Conservation (phyloP, 2,329 filamentous ascomycete species). For the Podosphaera fusca region DNA sequence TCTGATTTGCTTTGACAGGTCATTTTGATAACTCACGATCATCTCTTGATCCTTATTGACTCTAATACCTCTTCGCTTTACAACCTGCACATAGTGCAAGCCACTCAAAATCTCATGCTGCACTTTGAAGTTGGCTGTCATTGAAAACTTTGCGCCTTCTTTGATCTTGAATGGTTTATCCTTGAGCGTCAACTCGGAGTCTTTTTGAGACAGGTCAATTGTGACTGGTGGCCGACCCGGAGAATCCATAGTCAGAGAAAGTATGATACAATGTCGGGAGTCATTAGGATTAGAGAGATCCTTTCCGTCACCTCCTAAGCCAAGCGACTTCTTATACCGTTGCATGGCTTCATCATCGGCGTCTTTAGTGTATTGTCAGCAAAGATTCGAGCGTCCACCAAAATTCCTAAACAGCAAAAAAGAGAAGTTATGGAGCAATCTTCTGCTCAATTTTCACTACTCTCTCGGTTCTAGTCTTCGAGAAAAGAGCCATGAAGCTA, state of each 20-base stretch:
- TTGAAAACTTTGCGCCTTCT: constrained; percentile 80
- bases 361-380: constrained; percentile 9
- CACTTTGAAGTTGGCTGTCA: constrained; percentile 85
- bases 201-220: constrained; percentile 60
- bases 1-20: neutral
- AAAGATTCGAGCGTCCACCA: neutral
- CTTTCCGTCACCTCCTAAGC: constrained; percentile 48
- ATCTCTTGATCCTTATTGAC: constrained; percentile 93
- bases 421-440: too few relatives aligned
- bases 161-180: constrained; percentile 93
- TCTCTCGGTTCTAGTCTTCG: too few relatives aligned
- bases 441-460: too few relatives aligned
- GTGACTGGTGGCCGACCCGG: constrained; percentile 64
- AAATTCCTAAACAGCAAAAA: too few relatives aligned
- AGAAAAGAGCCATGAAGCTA: too few relatives aligned
- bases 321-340: constrained; percentile 92
- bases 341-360: constrained; percentile 73
- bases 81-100: constrained; percentile 83
- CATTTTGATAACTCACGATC: constrained; percentile 41
- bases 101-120: constrained; percentile 92
- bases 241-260: constrained; percentile 70
- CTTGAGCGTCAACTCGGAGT: constrained; percentile 57
- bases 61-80: constrained; percentile 70
- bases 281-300: constrained; percentile 58
- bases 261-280: constrained; percentile 77